Evolutionary conservation across 495 filamentous ascomycete species (phyloP), one percentile per base, ranked within the genome.

Genomic region (Aspergillus campestris): DNA sequence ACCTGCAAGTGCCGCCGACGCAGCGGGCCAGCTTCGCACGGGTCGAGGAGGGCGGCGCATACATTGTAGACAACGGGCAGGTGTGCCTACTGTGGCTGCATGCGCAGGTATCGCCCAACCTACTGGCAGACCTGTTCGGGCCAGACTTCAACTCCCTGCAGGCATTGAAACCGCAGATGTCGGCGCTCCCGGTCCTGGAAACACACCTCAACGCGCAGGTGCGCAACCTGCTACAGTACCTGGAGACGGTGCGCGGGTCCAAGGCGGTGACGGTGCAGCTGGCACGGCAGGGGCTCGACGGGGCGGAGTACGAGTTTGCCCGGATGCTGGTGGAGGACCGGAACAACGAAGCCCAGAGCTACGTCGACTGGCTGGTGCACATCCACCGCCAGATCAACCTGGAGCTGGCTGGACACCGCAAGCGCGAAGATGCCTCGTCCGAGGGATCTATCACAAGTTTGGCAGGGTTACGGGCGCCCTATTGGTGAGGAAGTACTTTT

Each of bases 341-440:
- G 51, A 97, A 97, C 64, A 95, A 94, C 51, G 92, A 99, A 66
- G 92, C 92, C 30, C 87, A 91, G 64, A 91, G 84, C 53, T 97
- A 99, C 67, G 92, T 97, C 12, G 92, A 99, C 67, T 99, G 92
- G 92, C 66, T 99, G 63, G 92, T 99, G 43, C 88, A 95, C 66
- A 70, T 96, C 40, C 92, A 99, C 60, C 83, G 89, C 53, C 82
- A 84, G 57, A 87, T 97, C 48, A 89, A 94, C 61, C 66, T 95
- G 46, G 91, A 96, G 74, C 68, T 89, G 55, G 73, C 83, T 11
- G 86, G 86, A 30, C 86, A 89, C 60, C 72, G 85, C 57, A 87
- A 86, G 60, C 82, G 80, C 51, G 84, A 89, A 36, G 83, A 88
- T 43, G 60, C 67, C 4, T 52, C 66, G 46, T 57, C 67, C 11